Percentiles rank a stretch among this genome's conserved stretches.
Conservation (phyloP, 2,329 filamentous ascomycete genomes). For the Kalaharituber pfeilii region DNA sequence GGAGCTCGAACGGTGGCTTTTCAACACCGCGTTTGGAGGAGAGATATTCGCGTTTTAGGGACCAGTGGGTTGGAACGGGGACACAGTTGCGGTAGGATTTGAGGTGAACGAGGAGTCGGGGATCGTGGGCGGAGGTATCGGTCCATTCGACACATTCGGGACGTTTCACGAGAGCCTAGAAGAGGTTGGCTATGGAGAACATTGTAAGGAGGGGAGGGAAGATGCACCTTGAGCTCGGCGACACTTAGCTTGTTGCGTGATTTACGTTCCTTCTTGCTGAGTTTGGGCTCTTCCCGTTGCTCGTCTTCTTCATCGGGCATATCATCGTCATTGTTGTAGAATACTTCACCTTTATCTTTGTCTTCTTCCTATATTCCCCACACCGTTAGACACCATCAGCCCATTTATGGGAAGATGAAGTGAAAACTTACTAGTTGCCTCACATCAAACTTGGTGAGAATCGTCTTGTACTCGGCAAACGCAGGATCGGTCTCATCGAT, state of each 20-base stretch:
- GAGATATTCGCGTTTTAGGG: slow-evolving; percentile 86
- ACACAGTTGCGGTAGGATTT: slow-evolving; percentile 92
- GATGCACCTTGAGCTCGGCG: slow-evolving; percentile 59
- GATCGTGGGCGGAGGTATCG: slow-evolving; percentile 79
- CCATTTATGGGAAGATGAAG: too few species aligned
- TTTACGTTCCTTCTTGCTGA: slow-evolving; percentile 93
- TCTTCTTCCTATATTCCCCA: slow-evolving; percentile 7
- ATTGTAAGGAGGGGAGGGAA: not conserved
- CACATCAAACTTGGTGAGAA: slow-evolving; percentile 64
- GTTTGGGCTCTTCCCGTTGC: slow-evolving; percentile 43
- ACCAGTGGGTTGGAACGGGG: slow-evolving; percentile 87
- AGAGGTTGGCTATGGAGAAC: not conserved
- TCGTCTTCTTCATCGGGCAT: slow-evolving; percentile 72
- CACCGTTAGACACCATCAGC: too few species aligned
- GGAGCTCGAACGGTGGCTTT: slow-evolving; percentile 79
- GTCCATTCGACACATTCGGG: slow-evolving; percentile 97
- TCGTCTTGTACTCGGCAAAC: slow-evolving; percentile 65
- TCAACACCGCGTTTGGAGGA: slow-evolving; percentile 95
- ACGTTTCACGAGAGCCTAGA: slow-evolving; percentile 55
- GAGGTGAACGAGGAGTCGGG: slow-evolving; percentile 75
- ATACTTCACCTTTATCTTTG: slow-evolving; percentile 59
- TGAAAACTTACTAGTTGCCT: slow-evolving; percentile 19
- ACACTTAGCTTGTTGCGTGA: slow-evolving; percentile 81
- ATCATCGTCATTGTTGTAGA: slow-evolving; percentile 61
- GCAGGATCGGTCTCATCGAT: slow-evolving; percentile 54